phyloP scores from a whole-genome alignment of 2,329 filamentous ascomycete species.

The Pyrenophora tritici-repentis region DNA sequence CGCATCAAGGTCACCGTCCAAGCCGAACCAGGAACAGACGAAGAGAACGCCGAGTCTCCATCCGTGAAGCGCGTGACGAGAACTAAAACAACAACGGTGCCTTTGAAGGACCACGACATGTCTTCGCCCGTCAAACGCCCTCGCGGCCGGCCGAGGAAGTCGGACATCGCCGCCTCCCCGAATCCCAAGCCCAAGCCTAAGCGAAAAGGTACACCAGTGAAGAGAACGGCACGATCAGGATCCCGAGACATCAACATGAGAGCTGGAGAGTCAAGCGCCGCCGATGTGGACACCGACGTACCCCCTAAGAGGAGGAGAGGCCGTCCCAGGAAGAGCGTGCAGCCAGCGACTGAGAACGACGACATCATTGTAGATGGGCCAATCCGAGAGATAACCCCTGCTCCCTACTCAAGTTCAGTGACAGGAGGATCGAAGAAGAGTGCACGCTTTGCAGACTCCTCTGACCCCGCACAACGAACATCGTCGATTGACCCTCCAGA shows the following conservation, averaged over 20 bases:
- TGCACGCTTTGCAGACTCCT: conserved; percentile 9
- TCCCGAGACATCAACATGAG: conserved; percentile 25
- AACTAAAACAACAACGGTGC: conserved; percentile 48
- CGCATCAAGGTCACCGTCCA: conserved; percentile 57
- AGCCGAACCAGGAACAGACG: conserved; percentile 49
- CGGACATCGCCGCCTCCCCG: conserved; percentile 27
- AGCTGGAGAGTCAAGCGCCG: conserved; percentile 25
- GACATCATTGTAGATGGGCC: conserved; percentile 11
- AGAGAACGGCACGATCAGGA: conserved; percentile 32
- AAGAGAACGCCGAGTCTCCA: conserved; percentile 40
- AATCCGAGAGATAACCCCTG: conserved; percentile 12
- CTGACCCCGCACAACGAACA: conserved; percentile 10
- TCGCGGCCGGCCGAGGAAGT: conserved; percentile 46
- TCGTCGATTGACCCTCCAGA: conserved; percentile 10
- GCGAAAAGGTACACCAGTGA: conserved; percentile 41
- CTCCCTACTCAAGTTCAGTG: background rate
- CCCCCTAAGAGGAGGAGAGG: conserved; percentile 39
- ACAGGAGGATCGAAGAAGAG: conserved; percentile 13
- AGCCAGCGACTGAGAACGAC: conserved; percentile 26
- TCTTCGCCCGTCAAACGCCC: conserved; percentile 45
- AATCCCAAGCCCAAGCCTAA: conserved; percentile 37
- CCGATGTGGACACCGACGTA: conserved; percentile 31
- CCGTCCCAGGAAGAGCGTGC: conserved; percentile 40
- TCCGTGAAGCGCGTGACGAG: conserved; percentile 33
- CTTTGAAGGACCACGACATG: conserved; percentile 48